Conservation (phyloP, 208 protist genomes). For the Acanthamoeba healyi region DNA sequence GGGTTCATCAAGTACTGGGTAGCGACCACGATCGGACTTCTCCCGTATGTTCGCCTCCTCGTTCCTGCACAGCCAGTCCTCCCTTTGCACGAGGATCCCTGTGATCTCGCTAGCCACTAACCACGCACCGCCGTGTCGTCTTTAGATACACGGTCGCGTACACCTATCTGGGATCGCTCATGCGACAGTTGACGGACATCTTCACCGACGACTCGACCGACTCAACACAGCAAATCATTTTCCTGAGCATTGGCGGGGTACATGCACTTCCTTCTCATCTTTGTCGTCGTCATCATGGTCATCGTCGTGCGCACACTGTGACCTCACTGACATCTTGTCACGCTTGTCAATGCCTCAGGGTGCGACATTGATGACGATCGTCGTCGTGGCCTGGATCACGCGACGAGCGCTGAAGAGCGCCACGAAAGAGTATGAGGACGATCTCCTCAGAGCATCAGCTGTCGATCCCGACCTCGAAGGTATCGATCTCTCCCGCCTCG, state of each 20-base stretch:
- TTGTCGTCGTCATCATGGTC: not conserved
- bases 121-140: no score
- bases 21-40: constrained; percentile 34
- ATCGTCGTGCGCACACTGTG: not conserved
- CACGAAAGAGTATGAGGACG: constrained; percentile 20
- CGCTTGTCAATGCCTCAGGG: not conserved
- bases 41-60: not conserved
- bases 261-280: not conserved
- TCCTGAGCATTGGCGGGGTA: constrained; percentile 38
- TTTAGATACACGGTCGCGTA: constrained; percentile 17
- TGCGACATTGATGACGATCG: constrained; percentile 29
- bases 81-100: not conserved
- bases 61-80: not conserved
- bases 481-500: not conserved
- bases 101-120: no score
- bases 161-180: constrained; percentile 57
- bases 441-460: not conserved
- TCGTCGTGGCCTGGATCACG: constrained; percentile 40
- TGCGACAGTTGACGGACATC: constrained; percentile 56
- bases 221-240: constrained; percentile 68
- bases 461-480: not conserved
- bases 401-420: constrained; percentile 29
- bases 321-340: not conserved
- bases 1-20: constrained; percentile 36
- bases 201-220: constrained; percentile 34